Evolutionary conservation across 2,329 filamentous ascomycete genomes (phyloP).

Genomic region (Geosmithia morbida): DNA sequence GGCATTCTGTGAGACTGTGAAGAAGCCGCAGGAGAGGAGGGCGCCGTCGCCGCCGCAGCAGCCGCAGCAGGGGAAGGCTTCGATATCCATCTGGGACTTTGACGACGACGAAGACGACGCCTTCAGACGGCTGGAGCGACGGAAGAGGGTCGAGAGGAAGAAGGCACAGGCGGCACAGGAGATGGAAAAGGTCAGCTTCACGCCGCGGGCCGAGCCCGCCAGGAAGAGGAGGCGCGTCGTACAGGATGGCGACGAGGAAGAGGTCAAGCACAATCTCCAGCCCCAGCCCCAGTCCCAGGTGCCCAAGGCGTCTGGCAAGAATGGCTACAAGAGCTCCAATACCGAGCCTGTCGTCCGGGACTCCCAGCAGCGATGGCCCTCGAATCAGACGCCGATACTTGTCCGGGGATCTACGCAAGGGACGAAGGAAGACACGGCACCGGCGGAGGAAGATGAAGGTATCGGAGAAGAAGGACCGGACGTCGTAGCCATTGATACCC

Average conservation of each 20-base stretch:
- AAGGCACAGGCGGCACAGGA: conserved; percentile 23
- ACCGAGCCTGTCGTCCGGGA: conserved; percentile 6
- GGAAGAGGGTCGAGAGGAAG: conserved; percentile 19
- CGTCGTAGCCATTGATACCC: conserved; percentile 3
- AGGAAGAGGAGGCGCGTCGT: conserved; percentile 10
- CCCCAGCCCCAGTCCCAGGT: background rate
- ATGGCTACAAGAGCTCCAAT: background rate
- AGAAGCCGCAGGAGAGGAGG: conserved; percentile 28
- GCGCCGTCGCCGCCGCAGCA: background rate
- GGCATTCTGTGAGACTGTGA: conserved; percentile 28
- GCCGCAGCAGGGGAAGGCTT: background rate
- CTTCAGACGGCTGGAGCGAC: conserved; percentile 16
- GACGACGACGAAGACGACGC: conserved; percentile 19
- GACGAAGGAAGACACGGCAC: conserved; percentile 9
- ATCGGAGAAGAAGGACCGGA: conserved; percentile 3
- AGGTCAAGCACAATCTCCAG: background rate
- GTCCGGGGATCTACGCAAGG: conserved; percentile 16
- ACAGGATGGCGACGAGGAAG: background rate
- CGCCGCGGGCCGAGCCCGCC: conserved; percentile 8
- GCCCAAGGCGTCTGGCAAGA: background rate
- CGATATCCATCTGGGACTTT: conserved; percentile 7
- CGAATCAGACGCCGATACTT: background rate
- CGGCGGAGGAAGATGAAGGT: conserved; percentile 3
- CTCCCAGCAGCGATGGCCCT: conserved; percentile 9
- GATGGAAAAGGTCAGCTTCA: conserved; percentile 25